Percentiles rank a stretch among this genome's conserved stretches.
Evolutionary conservation across 495 filamentous ascomycete genomes (phyloP).

Genomic region (Aspergillus heteromorphus): DNA sequence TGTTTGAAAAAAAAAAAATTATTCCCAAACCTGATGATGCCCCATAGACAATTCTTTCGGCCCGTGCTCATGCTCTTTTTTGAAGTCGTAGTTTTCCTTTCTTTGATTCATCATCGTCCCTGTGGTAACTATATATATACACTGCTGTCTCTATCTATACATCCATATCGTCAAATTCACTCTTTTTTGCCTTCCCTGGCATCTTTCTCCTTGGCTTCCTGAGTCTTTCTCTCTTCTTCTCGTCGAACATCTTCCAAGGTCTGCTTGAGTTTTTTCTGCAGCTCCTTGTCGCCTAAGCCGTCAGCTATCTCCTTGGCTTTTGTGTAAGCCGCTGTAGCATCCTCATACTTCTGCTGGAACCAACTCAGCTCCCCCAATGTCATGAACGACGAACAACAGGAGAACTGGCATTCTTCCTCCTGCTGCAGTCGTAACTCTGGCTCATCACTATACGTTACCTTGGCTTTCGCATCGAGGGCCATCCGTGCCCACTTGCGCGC

Average conservation of each 20-base stretch:
- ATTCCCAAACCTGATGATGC: conserved; percentile 18
- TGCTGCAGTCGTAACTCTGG: too few species aligned
- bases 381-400: conserved; percentile 75
- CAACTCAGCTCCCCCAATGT: conserved; percentile 81
- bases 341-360: conserved; percentile 56
- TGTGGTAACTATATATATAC: too few species aligned
- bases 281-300: conserved; percentile 59
- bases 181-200: too few species aligned
- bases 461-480: conserved; percentile 62
- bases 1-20: conserved; percentile 40
- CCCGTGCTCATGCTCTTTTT: too few species aligned
- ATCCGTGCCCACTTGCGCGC: conserved; percentile 71
- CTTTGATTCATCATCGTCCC: too few species aligned
- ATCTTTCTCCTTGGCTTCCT: background rate
- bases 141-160: too few species aligned
- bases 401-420: conserved; percentile 78
- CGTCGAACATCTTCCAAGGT: conserved; percentile 33
- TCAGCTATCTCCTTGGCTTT: conserved; percentile 61
- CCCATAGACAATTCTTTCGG: background rate
- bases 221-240: too few species aligned
- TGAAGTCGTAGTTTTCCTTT: too few species aligned
- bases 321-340: conserved; percentile 50
- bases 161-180: too few species aligned
- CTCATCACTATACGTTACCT: too few species aligned
- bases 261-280: conserved; percentile 50